phyloP scores from a whole-genome alignment of 768 basidiomycete species.

The Trametes cingulata region DNA sequence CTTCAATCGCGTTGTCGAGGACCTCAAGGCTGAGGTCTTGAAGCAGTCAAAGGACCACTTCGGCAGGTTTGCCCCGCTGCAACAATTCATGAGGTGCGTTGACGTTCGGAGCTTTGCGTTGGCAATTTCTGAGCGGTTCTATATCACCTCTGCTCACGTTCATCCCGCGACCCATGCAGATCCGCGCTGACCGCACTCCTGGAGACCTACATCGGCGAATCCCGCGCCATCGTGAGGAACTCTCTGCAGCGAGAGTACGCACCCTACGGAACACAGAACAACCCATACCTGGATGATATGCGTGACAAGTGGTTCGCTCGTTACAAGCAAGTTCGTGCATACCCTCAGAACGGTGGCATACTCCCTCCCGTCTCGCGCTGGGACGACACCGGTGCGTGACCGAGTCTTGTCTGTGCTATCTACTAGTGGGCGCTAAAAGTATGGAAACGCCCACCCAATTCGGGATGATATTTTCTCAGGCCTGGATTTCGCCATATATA shows the following conservation, averaged over 20 bases:
- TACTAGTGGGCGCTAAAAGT: too few species aligned
- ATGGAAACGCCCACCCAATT: too few species aligned
- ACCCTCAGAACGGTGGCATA: too few species aligned
- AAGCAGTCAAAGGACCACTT: constrained; percentile 38
- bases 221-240: constrained; percentile 33
- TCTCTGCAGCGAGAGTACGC: constrained; percentile 40
- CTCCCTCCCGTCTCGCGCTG: too few species aligned
- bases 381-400: neutral
- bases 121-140: too few species aligned
- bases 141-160: neutral
- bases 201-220: constrained; percentile 28
- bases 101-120: neutral
- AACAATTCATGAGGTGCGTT: constrained; percentile 38
- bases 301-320: constrained; percentile 25
- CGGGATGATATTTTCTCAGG: too few species aligned
- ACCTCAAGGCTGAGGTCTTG: constrained; percentile 32
- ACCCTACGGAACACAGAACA: constrained; percentile 43
- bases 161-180: constrained; percentile 23
- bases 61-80: constrained; percentile 40
- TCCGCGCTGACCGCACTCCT: constrained; percentile 31
- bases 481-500: too few species aligned
- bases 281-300: constrained; percentile 23
- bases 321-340: constrained; percentile 13
- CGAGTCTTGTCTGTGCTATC: too few species aligned
- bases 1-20: constrained; percentile 34